Evolutionary conservation across 257 asterid genomes (phyloP).

Genomic region (Lycium ferocissimum): DNA sequence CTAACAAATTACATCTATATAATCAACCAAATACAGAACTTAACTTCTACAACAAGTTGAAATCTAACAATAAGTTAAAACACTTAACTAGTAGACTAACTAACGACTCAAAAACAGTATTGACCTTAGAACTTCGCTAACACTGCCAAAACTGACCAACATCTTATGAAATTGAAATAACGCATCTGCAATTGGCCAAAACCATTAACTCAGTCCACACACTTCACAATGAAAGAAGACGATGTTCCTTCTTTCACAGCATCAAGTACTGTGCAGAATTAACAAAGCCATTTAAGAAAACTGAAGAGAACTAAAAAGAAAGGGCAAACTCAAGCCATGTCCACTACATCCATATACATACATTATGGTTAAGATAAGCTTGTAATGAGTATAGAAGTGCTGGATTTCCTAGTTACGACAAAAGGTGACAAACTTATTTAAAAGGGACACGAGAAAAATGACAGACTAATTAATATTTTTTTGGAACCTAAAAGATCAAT

Average conservation of each 20-base stretch:
- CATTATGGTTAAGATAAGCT: constrained; percentile 3
- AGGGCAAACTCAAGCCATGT: constrained; percentile 10
- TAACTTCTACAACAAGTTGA: background rate
- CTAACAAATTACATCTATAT: constrained; percentile 1
- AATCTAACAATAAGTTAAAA: background rate
- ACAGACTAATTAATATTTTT: background rate
- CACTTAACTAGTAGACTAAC: background rate
- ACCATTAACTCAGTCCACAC: background rate
- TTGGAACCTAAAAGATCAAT: background rate
- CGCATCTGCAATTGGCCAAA: background rate
- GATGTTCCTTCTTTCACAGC: background rate
- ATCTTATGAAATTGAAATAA: background rate
- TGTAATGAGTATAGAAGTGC: background rate
- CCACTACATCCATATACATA: background rate
- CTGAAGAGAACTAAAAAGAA: background rate
- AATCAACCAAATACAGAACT: background rate
- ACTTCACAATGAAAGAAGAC: constrained; percentile 2
- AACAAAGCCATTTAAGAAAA: background rate
- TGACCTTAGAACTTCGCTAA: background rate
- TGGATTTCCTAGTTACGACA: background rate
- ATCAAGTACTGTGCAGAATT: constrained; percentile 6
- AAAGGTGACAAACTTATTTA: background rate
- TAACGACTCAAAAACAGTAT: background rate
- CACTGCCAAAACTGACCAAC: background rate
- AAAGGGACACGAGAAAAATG: background rate